Percentiles rank a stretch among this genome's conserved stretches.
These are phyloP conservation scores for Kluyveromyces wickerhamii DNA, from an alignment of 805 yeast genomes.

Conservation along the genomic window DNA sequence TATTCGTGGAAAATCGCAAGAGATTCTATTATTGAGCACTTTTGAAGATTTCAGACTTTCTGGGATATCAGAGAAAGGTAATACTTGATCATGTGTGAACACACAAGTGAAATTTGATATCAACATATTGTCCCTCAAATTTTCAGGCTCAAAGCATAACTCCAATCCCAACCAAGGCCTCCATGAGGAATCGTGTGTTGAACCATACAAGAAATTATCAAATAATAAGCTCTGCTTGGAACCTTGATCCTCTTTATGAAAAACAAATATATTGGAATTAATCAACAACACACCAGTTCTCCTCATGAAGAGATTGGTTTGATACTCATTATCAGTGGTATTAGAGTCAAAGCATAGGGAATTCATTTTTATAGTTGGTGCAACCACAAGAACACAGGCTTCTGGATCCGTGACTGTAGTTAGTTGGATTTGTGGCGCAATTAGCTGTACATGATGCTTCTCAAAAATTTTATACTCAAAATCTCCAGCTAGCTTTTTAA, in stretches of 20 bases:
- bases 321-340: conserved; percentile 34
- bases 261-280: conserved; percentile 65
- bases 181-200: conserved; percentile 46
- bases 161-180: conserved; percentile 87
- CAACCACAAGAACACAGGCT: conserved; percentile 58
- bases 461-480: conserved; percentile 35
- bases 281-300: conserved; percentile 62
- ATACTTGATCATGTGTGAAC: conserved; percentile 49
- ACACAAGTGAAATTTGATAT: conserved; percentile 58
- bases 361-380: conserved; percentile 64
- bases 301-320: conserved; percentile 46
- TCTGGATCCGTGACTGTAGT: conserved; percentile 44
- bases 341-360: conserved; percentile 55
- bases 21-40: conserved; percentile 36
- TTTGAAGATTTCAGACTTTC: conserved; percentile 23
- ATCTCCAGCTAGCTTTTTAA: conserved; percentile 34
- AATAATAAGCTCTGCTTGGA: conserved; percentile 36
- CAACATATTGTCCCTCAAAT: conserved; percentile 42
- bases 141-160: conserved; percentile 47
- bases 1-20: conserved; percentile 63
- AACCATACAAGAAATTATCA: conserved; percentile 52
- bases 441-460: conserved; percentile 56
- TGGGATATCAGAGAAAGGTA: conserved; percentile 34
- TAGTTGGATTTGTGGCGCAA: conserved; percentile 79
- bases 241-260: conserved; percentile 43